Conservation (phyloP, 768 basidiomycete genomes). For the Leccinum variicolor region DNA sequence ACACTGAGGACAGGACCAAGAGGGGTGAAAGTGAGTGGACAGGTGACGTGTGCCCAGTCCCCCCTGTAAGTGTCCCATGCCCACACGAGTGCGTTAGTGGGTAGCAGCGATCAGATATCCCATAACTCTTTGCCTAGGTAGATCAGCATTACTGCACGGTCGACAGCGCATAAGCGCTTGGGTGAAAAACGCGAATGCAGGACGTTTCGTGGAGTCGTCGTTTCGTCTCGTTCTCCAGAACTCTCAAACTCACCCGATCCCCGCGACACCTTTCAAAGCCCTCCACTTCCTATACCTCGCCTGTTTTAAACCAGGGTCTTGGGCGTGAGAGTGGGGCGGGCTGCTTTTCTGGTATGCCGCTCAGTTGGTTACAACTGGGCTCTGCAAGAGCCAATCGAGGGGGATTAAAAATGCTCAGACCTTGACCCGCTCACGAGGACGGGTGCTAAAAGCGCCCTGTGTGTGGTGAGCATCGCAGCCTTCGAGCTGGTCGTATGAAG, state of each 20-base stretch:
- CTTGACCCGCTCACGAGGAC: constrained; percentile 73
- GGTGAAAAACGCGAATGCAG: constrained; percentile 10
- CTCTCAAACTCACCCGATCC: constrained; percentile 40
- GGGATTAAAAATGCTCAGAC: constrained; percentile 69
- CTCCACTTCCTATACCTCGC: constrained; percentile 15
- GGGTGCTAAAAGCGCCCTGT: constrained; percentile 38
- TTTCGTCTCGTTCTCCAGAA: not conserved
- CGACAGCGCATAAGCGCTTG: constrained; percentile 5
- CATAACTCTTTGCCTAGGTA: too few relatives aligned
- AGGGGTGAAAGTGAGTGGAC: too few relatives aligned
- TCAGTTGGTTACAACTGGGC: constrained; percentile 54
- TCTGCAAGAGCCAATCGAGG: constrained; percentile 61
- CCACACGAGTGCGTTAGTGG: too few relatives aligned
- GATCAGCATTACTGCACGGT: too few relatives aligned
- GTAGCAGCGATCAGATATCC: too few relatives aligned
- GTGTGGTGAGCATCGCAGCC: constrained; percentile 66
- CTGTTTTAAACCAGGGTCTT: constrained; percentile 37
- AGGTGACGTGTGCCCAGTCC: too few relatives aligned
- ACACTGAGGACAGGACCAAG: too few relatives aligned
- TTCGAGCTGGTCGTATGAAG: constrained; percentile 41
- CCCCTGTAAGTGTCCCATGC: too few relatives aligned
- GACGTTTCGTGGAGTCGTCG: too few relatives aligned
- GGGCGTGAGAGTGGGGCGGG: constrained; percentile 25
- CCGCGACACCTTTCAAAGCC: constrained; percentile 55
- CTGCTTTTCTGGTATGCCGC: constrained; percentile 68